Evolutionary conservation across 805 yeast genomes (phyloP), one percentile per base, ranked within the genome.

Genomic region (Saturnispora dispora): DNA sequence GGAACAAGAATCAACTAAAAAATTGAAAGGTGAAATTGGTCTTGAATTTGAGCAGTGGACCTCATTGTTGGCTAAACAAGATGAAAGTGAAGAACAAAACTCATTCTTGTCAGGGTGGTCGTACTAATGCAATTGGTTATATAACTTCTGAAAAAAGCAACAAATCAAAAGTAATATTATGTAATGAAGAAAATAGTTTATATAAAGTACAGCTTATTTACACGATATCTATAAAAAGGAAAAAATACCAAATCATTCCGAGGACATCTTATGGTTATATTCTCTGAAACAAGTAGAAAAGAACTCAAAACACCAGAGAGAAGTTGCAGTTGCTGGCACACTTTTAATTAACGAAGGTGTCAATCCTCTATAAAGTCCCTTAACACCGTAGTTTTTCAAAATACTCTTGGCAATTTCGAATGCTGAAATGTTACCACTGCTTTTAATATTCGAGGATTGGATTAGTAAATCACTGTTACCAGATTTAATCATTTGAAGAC

Each of bases 341-440:
- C 87, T 78, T 63, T 89, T 89, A 47, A 84, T 52, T 3, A 89
- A 56, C 5, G 95, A 83, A 0, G 88, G 79, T 0, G 78, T 67
- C 52, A 83, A 75, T 0, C 96, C 96, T 49, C 81, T 78, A 65
- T 89, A 89, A 11, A 88, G 69, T 0, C 95, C 93, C 8, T 65
- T 58, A 0, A 76, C 2, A 0, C 96, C 96, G 58, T 86, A 90
- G 2, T 58, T 62, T 13, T 55, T 57, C 4, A 81, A 52, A 35
- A 88, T 77, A 3, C 70, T 63, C 6, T 55, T 51, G 4, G 71
- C 48, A 51, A 77, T 55, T 5, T 39, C 5, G 17, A 33, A 13
- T 13, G 47, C 15, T 30, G 50, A 47, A 30, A 47, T 23, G 5
- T 47, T 17, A 23, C 32, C 22, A 17, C 10, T 1, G 6, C 28